Conservation (phyloP, 495 filamentous ascomycete genomes). For the Sordaria brevicollis region DNA sequence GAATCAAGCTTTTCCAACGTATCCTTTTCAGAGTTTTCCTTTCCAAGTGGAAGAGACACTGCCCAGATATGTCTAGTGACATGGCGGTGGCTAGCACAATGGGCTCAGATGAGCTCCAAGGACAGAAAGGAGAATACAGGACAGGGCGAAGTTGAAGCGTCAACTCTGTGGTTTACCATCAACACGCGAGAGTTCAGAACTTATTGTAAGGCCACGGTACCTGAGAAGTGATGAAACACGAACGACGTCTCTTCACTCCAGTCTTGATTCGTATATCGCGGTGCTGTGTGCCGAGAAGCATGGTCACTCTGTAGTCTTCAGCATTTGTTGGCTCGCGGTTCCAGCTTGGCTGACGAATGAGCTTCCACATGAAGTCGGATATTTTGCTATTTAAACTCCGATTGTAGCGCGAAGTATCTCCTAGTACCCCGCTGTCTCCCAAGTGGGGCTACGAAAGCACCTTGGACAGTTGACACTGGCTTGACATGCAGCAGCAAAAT, state of each 20-base stretch:
- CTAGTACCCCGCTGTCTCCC: not conserved
- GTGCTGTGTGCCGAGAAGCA: not conserved
- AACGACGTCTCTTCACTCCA: not conserved
- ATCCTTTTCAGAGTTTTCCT: not conserved
- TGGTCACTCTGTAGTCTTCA: not conserved
- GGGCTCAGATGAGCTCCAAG: not conserved
- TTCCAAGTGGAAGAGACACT: not conserved
- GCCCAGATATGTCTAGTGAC: not conserved
- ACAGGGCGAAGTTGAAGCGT: not conserved
- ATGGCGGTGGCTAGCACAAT: not conserved
- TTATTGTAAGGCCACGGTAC: not conserved
- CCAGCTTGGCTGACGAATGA: not conserved
- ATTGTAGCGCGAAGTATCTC: not conserved
- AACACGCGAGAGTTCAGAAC: not conserved
- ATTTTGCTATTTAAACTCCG: not conserved
- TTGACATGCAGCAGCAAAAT: not conserved
- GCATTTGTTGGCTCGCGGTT: not conserved
- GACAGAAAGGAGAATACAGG: not conserved
- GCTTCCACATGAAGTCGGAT: not conserved
- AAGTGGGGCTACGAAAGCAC: not conserved
- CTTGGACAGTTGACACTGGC: not conserved
- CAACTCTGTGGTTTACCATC: not conserved
- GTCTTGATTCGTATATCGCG: not conserved
- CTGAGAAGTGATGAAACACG: not conserved
- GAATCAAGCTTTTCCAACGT: not conserved